A percentile compares a stretch with the other conserved stretches of the same genome.
phyloP scores from a whole-genome alignment of 139 green algal species.

The Nannochloris sp. region DNA sequence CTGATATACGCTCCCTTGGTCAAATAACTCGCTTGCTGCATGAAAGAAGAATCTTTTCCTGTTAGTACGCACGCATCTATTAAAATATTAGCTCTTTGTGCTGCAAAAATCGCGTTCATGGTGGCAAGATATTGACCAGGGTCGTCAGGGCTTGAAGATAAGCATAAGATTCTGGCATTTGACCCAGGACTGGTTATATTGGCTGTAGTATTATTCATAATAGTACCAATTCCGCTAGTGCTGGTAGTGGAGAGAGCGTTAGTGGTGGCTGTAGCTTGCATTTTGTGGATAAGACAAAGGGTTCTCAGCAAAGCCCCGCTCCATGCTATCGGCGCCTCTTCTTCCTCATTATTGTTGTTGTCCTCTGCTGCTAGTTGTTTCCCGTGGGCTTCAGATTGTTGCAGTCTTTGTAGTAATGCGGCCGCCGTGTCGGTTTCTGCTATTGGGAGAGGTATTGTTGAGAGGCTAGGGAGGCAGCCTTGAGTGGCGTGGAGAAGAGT shows the following conservation, averaged over 20 bases:
- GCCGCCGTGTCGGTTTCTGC: not conserved
- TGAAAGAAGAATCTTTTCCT: slow-evolving; percentile 45
- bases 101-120: slow-evolving; percentile 71
- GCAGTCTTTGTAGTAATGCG: not conserved
- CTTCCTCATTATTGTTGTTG: not conserved
- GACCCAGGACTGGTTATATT: no score
- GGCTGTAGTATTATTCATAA: no score
- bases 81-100: slow-evolving; percentile 44
- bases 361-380: not conserved
- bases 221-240: no score
- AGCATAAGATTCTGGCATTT: slow-evolving; percentile 39
- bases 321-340: not conserved
- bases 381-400: not conserved
- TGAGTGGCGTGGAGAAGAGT: slow-evolving; percentile 12
- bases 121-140: slow-evolving; percentile 55
- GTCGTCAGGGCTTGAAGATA: slow-evolving; percentile 37
- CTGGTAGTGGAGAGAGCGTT: not conserved
- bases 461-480: not conserved
- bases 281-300: slow-evolving; percentile 20
- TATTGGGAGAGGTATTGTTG: not conserved
- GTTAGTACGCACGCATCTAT: slow-evolving; percentile 61
- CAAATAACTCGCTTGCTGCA: slow-evolving; percentile 41
- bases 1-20: slow-evolving; percentile 52
- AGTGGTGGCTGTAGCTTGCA: no score
- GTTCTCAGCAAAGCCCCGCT: slow-evolving; percentile 20